These are phyloP conservation scores for Oryza meridionalis DNA, from an alignment of 176 grass and related monocot genomes.

Conservation along the genomic window DNA sequence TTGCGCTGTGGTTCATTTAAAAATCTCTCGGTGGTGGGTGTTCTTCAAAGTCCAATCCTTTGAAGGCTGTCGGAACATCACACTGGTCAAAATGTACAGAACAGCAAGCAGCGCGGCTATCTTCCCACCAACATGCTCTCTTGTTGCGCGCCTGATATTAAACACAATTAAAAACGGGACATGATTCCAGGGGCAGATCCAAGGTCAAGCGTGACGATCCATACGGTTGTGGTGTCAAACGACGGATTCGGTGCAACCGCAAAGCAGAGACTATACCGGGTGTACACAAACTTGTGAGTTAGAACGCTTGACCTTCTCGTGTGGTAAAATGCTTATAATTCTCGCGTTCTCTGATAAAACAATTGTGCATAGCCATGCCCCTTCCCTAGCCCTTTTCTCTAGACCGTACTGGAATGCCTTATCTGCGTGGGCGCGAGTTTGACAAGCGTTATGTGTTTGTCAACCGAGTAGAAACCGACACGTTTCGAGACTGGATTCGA, in stretches of 20 bases:
- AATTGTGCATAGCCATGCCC: constrained; percentile 33
- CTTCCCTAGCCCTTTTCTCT: constrained; percentile 6
- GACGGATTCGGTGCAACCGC: constrained; percentile 36
- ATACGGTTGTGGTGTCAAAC: constrained; percentile 34
- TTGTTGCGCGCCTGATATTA: neutral
- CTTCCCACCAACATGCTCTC: constrained; percentile 20
- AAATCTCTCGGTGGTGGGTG: neutral
- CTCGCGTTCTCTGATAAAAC: neutral
- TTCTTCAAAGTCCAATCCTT: constrained; percentile 30
- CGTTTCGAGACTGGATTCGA: neutral
- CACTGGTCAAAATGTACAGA: constrained; percentile 25
- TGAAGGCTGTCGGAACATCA: constrained; percentile 44
- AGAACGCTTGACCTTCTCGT: constrained; percentile 10
- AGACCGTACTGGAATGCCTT: neutral
- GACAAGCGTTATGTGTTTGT: neutral
- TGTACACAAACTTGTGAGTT: constrained; percentile 39
- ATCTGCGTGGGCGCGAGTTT: constrained; percentile 32
- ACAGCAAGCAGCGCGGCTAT: neutral
- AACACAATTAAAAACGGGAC: neutral
- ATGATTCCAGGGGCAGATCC: neutral
- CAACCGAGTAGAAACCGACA: neutral
- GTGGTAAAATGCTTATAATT: neutral
- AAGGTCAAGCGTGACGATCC: neutral
- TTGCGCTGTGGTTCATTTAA: neutral
- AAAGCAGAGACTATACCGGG: neutral